These are phyloP conservation scores for Lolium rigidum DNA, from an alignment of 176 grass and related monocot species.

Conservation along the genomic window DNA sequence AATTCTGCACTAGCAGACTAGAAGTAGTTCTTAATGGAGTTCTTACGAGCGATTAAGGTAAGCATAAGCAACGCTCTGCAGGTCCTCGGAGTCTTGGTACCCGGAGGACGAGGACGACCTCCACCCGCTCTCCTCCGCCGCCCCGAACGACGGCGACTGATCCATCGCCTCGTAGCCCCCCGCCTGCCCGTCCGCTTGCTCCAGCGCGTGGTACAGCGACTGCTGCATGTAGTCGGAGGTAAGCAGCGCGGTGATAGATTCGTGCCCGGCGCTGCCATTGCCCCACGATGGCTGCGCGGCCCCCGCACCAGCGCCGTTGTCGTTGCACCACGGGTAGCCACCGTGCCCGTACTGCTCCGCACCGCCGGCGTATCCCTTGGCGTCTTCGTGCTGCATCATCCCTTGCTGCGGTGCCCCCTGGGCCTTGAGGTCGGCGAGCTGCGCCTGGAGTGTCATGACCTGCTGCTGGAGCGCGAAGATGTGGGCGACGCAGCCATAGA, in stretches of 20 bases:
- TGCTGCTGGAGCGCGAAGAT: constrained; percentile 98
- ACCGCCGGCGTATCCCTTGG: constrained; percentile 36
- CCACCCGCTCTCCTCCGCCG: constrained; percentile 56
- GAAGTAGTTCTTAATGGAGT: constrained; percentile 34
- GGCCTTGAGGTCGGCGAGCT: constrained; percentile 79
- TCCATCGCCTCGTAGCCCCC: not conserved
- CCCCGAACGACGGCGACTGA: constrained; percentile 20
- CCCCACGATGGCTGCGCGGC: constrained; percentile 27
- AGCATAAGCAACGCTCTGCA: constrained; percentile 73
- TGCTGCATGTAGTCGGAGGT: constrained; percentile 51
- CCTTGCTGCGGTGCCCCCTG: constrained; percentile 64
- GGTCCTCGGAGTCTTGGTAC: constrained; percentile 83
- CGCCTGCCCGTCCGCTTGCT: constrained; percentile 21
- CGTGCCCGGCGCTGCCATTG: constrained; percentile 30
- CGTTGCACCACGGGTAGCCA: constrained; percentile 38
- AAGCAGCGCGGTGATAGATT: constrained; percentile 53
- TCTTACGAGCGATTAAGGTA: constrained; percentile 77
- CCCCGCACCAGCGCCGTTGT: not conserved
- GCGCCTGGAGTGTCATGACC: constrained; percentile 94
- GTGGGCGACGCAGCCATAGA: constrained; percentile 95
- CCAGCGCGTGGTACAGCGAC: constrained; percentile 45
- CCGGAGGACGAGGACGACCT: constrained; percentile 57
- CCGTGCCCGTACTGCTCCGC: constrained; percentile 43
- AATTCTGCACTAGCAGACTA: constrained; percentile 53
- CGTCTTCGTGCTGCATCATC: constrained; percentile 29